Base-by-base conservation (phyloP, 306 rosid genomes). In the Sesbania bispinosa region DNA sequence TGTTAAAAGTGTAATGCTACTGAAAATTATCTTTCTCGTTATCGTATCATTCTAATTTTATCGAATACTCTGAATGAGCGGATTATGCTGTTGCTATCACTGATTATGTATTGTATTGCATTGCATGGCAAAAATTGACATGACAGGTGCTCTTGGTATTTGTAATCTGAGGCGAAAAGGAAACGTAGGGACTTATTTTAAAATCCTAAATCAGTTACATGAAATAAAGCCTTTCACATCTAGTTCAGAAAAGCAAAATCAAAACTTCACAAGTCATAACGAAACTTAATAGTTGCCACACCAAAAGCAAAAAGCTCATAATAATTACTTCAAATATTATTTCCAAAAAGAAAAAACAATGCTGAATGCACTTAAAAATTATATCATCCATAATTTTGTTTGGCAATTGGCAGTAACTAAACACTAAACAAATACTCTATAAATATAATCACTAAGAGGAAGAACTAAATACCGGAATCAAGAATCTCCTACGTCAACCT, bases 381-480 rank as follows among this genome's bases (percentile, higher is more conserved):
- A 14, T 60, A 81, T 39, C 4, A 23, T 63, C 60, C 36, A 59
- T 39, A 26, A 15, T 35, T 58, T 55, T 70, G 39, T 45, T 69
- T 45, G 11, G 39, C 30, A n/a, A n/a, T n/a, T n/a, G n/a, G 14
- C 7, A 47, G 10, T 14, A 75, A 75, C 23, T 64, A 50, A 43
- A 64, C 1, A 27, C 57, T 30, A 21, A 23, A 61, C 14, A 57
- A 47, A 53, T 60, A 32, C 75, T 45, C 72, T 54, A n/a, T 35
- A 7, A n/a, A n/a, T n/a, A n/a, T n/a, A 46, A 21, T 58, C 58
- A 53, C 72, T 23, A 60, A 32, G 50, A 35, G 19, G 70, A 58
- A 64, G 43, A 71, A 58, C 51, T 33, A 53, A 70, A 21, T 69
- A 64, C 62, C 69, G 52, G 47, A 43, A 62, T 38, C 62, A 58